phyloP scores from a whole-genome alignment of 305 asterid genomes.

The Rubia occidens region DNA sequence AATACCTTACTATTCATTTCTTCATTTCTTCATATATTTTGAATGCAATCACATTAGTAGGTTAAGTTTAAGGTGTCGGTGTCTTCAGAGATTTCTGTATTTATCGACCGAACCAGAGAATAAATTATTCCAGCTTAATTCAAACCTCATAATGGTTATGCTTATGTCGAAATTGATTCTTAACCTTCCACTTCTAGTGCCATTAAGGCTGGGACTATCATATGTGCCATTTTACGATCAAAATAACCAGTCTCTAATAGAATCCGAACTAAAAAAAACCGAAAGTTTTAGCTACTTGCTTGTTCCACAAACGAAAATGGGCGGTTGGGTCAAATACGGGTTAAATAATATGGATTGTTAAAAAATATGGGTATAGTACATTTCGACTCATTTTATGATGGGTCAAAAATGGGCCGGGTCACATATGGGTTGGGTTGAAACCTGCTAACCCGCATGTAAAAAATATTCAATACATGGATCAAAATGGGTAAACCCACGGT shows the following conservation, averaged over 20 bases:
- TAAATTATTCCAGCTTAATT: not conserved
- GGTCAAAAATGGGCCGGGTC: too few relatives aligned
- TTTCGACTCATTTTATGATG: too few relatives aligned
- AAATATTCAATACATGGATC: too few relatives aligned
- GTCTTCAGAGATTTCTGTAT: not conserved
- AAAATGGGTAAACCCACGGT: too few relatives aligned
- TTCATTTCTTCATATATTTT: conserved; percentile 6
- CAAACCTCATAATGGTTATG: not conserved
- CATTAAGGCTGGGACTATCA: not conserved
- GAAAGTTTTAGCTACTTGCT: too few relatives aligned
- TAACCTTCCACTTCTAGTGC: not conserved
- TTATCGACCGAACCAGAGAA: not conserved
- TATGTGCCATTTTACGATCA: not conserved
- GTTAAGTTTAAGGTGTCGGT: not conserved
- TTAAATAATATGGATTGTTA: too few relatives aligned
- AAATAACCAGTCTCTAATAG: not conserved
- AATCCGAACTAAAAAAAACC: not conserved
- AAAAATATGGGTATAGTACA: too few relatives aligned
- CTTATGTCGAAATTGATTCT: not conserved
- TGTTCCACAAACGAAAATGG: too few relatives aligned
- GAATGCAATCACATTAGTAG: not conserved
- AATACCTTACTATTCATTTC: conserved; percentile 13
- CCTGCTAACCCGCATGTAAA: too few relatives aligned
- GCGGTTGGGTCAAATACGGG: too few relatives aligned
- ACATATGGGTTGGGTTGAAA: too few relatives aligned